These are phyloP conservation scores for Potentilla sterilis DNA, from an alignment of 306 rosid species.

Conservation along the genomic window DNA sequence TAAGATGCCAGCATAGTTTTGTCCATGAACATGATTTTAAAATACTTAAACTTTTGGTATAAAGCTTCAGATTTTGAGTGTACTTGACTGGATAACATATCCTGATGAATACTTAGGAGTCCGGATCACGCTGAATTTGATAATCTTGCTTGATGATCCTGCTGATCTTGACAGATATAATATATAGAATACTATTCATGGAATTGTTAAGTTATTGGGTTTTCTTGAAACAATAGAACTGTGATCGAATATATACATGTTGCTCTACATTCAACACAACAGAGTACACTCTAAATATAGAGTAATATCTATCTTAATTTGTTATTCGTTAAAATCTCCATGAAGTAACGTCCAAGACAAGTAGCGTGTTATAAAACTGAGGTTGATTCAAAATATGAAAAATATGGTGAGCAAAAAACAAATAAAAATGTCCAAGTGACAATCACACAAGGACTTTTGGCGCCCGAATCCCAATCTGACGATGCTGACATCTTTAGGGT, in stretches of 20 bases:
- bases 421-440: conserved; percentile 32
- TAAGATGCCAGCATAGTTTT: not conserved
- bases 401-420: conserved; percentile 21
- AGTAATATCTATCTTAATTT: not conserved
- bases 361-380: conserved; percentile 7
- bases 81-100: not conserved
- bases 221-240: not conserved
- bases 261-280: not conserved
- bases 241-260: not conserved
- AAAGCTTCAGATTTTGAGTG: not conserved
- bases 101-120: not conserved
- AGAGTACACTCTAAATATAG: not conserved
- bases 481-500: conserved; percentile 43
- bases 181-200: not conserved
- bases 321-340: not conserved
- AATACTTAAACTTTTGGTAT: not conserved
- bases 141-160: not conserved
- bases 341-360: conserved; percentile 19
- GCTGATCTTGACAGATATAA: not conserved
- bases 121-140: not conserved
- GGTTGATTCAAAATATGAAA: conserved; percentile 29
- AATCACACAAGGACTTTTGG: conserved; percentile 45
- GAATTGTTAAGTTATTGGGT: not conserved
- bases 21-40: not conserved
- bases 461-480: conserved; percentile 20